Base-by-base conservation (phyloP, 192 early-diverging fungal species). In the Coemansia sp. region DNA sequence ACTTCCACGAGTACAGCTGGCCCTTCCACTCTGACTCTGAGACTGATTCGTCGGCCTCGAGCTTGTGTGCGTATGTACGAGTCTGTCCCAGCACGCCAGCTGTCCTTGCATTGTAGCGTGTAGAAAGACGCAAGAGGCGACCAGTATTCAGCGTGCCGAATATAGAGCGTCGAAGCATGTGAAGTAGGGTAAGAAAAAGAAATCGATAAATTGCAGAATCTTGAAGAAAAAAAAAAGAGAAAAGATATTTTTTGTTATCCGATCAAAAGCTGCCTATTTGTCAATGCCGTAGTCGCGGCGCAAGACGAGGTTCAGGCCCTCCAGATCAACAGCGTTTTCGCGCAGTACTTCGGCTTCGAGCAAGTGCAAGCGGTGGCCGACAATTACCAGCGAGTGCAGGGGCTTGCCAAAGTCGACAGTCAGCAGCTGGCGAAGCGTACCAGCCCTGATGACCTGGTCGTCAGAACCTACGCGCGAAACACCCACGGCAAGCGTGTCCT, bases 351-450 rank as follows among this genome's bases (percentile, higher is more conserved):
- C 94, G 17, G 91, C 91, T 76, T 99, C 97, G 77, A 99, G 87
- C 64, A 92, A 85, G 75, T 99, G 97, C 91, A 99, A 92, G 63
- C 87, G 84, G 50, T 82, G 85, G 26, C 97, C 97, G 37, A 95
- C 87, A 47, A 99, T 69, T 9, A 99, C 91, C 26, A 99, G 86
- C 13, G 95, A 96, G 83, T 99, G 97, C 75, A 99, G 77, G 33
- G 97, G 97, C 40, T 78, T 85, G 26, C 97, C 97, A 85, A 99
- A 98, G 76, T 99, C 97, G 16, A 84, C 89, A 6, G 86, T 77
- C 6, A 91, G 70, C 44, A 99, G 85, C 75, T 99, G 92, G 30
- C 84, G 75, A 61, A 99, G 85, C 3, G 97, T 95, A 42, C 97
- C 97, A 13, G 91, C 85, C 50, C 89, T 86, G 71, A 99, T 92